Conservation (phyloP, 768 basidiomycete genomes). For the Gyrodon lividus region DNA sequence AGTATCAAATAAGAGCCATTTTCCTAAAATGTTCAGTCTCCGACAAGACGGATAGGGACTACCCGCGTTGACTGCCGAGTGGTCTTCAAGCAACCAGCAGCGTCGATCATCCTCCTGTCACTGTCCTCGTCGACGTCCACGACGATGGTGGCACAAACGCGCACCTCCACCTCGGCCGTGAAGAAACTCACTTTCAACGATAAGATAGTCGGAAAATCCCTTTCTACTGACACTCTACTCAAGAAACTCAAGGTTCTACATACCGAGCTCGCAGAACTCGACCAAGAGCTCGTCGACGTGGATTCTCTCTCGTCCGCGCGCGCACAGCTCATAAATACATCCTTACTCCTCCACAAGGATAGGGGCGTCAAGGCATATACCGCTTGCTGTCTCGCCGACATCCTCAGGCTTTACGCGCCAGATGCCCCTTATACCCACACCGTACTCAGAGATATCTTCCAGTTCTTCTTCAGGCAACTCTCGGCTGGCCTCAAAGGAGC, state of each 20-base stretch:
- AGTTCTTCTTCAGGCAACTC: constrained; percentile 93
- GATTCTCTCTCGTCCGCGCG: constrained; percentile 65
- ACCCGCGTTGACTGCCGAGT: constrained; percentile 13
- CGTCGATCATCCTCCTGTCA: constrained; percentile 5
- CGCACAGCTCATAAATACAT: constrained; percentile 75
- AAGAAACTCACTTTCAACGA: constrained; percentile 77
- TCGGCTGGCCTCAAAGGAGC: constrained; percentile 67
- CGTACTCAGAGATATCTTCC: constrained; percentile 93
- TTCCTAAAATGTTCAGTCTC: not conserved
- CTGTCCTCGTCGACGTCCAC: constrained; percentile 7
- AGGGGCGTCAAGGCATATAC: constrained; percentile 93
- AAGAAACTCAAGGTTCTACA: constrained; percentile 85
- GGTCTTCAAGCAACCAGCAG: not conserved
- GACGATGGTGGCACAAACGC: constrained; percentile 74
- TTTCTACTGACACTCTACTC: constrained; percentile 77
- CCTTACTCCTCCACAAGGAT: constrained; percentile 92
- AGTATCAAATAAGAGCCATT: no score
- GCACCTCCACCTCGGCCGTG: constrained; percentile 51
- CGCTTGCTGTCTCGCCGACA: constrained; percentile 92
- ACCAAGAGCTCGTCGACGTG: constrained; percentile 84
- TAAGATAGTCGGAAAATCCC: constrained; percentile 74
- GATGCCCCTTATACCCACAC: constrained; percentile 91
- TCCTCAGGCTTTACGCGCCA: constrained; percentile 91
- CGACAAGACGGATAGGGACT: constrained; percentile 4
- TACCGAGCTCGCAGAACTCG: constrained; percentile 72